Base-by-base conservation (phyloP, 345 rosid species). In the Nephelium lappaceum region DNA sequence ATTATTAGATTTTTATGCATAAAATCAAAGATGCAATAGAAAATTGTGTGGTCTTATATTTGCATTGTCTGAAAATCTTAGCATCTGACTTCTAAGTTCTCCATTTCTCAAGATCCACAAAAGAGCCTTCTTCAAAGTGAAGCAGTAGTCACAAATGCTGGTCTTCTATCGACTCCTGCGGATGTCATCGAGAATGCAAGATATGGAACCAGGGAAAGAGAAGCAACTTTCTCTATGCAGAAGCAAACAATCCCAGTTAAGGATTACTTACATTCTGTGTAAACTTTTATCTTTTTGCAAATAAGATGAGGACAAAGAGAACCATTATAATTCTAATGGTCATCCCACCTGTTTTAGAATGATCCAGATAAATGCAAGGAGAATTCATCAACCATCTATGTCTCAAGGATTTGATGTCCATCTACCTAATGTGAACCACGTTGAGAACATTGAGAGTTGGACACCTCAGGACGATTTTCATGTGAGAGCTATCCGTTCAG, bases 211-310 rank as follows among this genome's bases (percentile, higher is more conserved):
- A 67, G 82, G 62, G 58, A 81, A 80, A 21, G 38, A 66, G 81
- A 79, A 42, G 76, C 62, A 76, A 39, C 31, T 31, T 31, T 19
- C 76, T 76, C 69, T 42, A 31, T 78, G 74, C 67, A 53, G 79
- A 84, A 74, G 68, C 75, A 70, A 67, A 67, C 61, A 73, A 81
- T 24, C 64, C 83, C 90, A 89, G 89, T 89, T 86, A 84, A 85
- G 92, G 85, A 83, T 85, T 78, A 78, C 61, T 76, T 53, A 76
- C 51, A 58, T 74, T 77, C 69, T 11, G 27, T 68, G 43, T 51
- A 62, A 61, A 63, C 25, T 3, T 80, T 76, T 61, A 70, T n/a
- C 71, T 86, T 63, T 83, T 57, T 24, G 21, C 51, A 42, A 38
- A 31, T 38, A 71, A 43, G 5, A 61, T 49, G 57, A 27, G 24